Conservation (phyloP, 805 yeast genomes). For the Zygotorulaspora danielsina region DNA sequence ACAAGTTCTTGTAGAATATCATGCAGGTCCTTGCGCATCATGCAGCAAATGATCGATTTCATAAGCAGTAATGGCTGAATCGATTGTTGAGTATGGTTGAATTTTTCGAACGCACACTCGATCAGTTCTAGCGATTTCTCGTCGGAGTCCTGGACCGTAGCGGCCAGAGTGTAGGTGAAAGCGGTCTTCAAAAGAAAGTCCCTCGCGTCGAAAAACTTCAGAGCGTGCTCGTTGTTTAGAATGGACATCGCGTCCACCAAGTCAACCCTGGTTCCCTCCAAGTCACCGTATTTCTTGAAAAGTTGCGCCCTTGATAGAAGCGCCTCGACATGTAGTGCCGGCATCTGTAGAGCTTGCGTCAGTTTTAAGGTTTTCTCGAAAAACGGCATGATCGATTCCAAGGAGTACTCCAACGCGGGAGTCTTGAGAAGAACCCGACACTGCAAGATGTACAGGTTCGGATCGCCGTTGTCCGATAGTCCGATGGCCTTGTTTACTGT, state of each 20-base stretch:
- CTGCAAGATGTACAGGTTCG: slow-evolving; percentile 13
- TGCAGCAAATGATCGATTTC: slow-evolving; percentile 11
- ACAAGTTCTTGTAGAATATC: slow-evolving; percentile 10
- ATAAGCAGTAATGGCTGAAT: slow-evolving; percentile 14
- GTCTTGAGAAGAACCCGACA: slow-evolving; percentile 21
- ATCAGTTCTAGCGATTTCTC: slow-evolving; percentile 7
- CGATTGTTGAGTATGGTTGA: slow-evolving; percentile 14
- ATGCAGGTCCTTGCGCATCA: slow-evolving; percentile 5
- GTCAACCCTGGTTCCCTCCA: slow-evolving; percentile 15
- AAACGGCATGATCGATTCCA: slow-evolving; percentile 11
- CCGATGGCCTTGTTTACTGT: slow-evolving; percentile 14
- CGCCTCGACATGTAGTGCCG: slow-evolving; percentile 18
- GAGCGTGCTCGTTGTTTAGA: slow-evolving; percentile 11
- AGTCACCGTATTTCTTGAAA: slow-evolving; percentile 16
- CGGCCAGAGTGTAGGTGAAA: slow-evolving; percentile 17
- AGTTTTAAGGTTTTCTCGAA: slow-evolving; percentile 18
- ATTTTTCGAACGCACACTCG: slow-evolving; percentile 9
- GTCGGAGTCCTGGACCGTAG: slow-evolving; percentile 11
- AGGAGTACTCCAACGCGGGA: slow-evolving; percentile 7
- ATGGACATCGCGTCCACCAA: slow-evolving; percentile 14
- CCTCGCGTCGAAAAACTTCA: slow-evolving; percentile 6
- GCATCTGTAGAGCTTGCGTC: slow-evolving; percentile 10
- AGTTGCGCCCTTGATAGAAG: slow-evolving; percentile 25
- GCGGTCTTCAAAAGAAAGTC: slow-evolving; percentile 16
- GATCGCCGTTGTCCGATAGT: slow-evolving; percentile 3